phyloP scores from a whole-genome alignment of 257 asterid genomes.

The Solanum pimpinellifolium region DNA sequence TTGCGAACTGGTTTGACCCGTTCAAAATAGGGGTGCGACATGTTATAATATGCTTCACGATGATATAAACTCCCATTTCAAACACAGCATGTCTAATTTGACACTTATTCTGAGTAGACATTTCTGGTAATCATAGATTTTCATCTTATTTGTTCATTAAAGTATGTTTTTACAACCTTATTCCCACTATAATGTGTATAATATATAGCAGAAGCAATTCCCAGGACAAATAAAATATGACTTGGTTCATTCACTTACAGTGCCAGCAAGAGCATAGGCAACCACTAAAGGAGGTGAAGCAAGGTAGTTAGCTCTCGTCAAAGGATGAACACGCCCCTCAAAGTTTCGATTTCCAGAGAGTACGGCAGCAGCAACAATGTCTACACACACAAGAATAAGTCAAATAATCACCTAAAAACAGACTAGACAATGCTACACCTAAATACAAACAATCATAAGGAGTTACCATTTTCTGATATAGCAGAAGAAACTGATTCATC shows the following conservation, averaged over 20 bases:
- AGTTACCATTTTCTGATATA: constrained; percentile 77
- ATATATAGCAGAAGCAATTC: neutral
- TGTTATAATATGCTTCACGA: neutral
- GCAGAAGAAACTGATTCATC: constrained; percentile 80
- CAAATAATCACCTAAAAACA: neutral
- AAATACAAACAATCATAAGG: neutral
- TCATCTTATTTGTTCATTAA: neutral
- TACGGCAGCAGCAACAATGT: constrained; percentile 90
- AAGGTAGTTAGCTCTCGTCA: constrained; percentile 91
- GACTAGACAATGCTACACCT: neutral
- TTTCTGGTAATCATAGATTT: neutral
- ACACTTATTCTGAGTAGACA: neutral
- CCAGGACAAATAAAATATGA: neutral
- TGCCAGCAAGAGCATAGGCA: constrained; percentile 98
- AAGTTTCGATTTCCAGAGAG: constrained; percentile 94
- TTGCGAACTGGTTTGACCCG: neutral
- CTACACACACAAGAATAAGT: constrained; percentile 22
- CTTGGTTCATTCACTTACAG: constrained; percentile 37
- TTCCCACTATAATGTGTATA: neutral
- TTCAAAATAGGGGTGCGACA: neutral
- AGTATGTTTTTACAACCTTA: neutral
- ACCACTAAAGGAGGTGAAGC: constrained; percentile 99
- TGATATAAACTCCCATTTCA: neutral
- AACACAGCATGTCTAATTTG: neutral
- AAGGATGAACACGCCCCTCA: constrained; percentile 93